Evolutionary conservation across 164 flowering plant species (phyloP), one percentile per base, ranked within the genome.

Genomic region (Dillenia turbinata): DNA sequence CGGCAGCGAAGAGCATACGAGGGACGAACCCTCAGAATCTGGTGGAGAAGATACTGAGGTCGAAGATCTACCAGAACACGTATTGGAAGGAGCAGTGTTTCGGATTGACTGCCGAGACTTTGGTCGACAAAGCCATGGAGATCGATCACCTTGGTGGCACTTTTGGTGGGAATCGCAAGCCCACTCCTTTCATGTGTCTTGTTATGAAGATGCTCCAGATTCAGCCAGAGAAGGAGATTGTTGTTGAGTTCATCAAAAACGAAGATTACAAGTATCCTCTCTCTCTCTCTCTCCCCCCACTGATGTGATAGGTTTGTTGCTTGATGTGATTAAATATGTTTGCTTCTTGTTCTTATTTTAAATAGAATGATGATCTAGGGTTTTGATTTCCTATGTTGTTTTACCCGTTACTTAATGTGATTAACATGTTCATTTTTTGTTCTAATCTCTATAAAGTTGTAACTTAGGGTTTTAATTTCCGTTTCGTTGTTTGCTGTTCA

Each of bases 51-150:
- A 95, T 89, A 0, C 52, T 95, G 51, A 69, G 99, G 59, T 73
- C 94, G 24, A 91, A 95, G 75, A 95, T 92, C n/a, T 92, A 95
- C 73, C 94, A 88, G 75, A 61, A 85, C 73, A 86, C 88, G 0
- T 95, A 81, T 77, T 95, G 97, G 99, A 95, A 95, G 71, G 99
- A 95, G 71, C 99, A 95, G 65, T 95, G 99, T 66, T 95, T 95
- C 61, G 97, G 99, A 0, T 71, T 95, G 17, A 95, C 99, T 0
- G 99, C 99, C 3, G 99, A 92, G 71, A 95, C 97, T 8, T 83
- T 95, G 0, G 97, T 95, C 16, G 97, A 92, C 74, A 95, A 92
- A 71, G 99, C 99, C 64, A 92, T 89, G 99, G 96, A 95, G 76
- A 77, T 95, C 56, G 96, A 95, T 73, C 94, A 92, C 63, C 69